Conservation (phyloP, 345 rosid species). For the Aquilaria yunnanensis region DNA sequence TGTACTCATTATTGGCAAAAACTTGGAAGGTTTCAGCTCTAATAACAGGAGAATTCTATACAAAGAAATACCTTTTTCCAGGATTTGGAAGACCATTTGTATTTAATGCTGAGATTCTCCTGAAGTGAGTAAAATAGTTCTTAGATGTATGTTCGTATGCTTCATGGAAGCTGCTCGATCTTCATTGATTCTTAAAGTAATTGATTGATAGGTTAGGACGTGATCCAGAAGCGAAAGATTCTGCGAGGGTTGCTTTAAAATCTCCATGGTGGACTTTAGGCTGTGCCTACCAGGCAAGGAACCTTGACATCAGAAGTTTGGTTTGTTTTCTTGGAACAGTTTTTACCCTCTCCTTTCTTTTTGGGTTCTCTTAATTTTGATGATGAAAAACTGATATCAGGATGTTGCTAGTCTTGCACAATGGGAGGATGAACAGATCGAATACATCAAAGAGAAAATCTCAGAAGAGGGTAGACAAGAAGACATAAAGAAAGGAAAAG, state of each 20-base stretch:
- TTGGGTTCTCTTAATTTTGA: not conserved
- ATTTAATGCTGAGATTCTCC: constrained; percentile 67
- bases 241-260: constrained; percentile 81
- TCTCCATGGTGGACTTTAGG: constrained; percentile 97
- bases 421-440: constrained; percentile 94
- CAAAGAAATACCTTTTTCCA: constrained; percentile 71
- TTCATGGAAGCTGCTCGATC: not conserved
- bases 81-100: constrained; percentile 93
- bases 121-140: constrained; percentile 35
- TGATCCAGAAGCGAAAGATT: constrained; percentile 72
- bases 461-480: constrained; percentile 71
- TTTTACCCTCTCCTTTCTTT: not conserved
- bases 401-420: constrained; percentile 69
- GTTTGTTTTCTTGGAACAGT: not conserved
- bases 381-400: constrained; percentile 19
- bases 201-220: constrained; percentile 53
- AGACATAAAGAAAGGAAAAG: constrained; percentile 85
- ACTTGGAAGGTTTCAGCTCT: constrained; percentile 72
- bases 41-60: constrained; percentile 83
- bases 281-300: constrained; percentile 56
- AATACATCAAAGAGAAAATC: constrained; percentile 73
- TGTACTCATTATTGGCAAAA: constrained; percentile 2
- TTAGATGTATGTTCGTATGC: constrained; percentile 2
- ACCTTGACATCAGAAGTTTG: not conserved
- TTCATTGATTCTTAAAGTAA: constrained; percentile 8